Evolutionary conservation across 805 yeast genomes (phyloP).

Genomic region (Ogataea methanolica): DNA sequence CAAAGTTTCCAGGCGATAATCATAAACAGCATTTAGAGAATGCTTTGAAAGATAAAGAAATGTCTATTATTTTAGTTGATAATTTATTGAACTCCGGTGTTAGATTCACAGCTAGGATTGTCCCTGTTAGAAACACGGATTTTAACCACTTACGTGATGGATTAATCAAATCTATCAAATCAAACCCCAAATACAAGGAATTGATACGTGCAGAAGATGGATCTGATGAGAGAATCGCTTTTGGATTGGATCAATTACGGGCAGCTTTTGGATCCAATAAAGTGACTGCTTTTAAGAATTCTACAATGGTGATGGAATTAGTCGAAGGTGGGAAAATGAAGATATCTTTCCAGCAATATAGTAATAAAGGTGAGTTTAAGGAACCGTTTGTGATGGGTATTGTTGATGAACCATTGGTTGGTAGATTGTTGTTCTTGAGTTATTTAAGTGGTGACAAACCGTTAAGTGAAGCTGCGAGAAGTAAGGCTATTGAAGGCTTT

Average conservation of each 20-base stretch:
- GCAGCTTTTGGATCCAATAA: conserved; percentile 51
- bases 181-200: conserved; percentile 55
- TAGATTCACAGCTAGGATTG: conserved; percentile 66
- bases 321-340: conserved; percentile 42
- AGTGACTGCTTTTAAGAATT: conserved; percentile 73
- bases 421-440: conserved; percentile 66
- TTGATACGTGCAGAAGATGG: conserved; percentile 38
- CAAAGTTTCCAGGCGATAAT: conserved; percentile 10
- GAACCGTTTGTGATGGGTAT: conserved; percentile 44
- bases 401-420: conserved; percentile 56
- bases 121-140: conserved; percentile 88
- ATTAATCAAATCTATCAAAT: conserved; percentile 70
- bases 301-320: conserved; percentile 57
- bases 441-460: conserved; percentile 71
- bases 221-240: conserved; percentile 25
- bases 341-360: conserved; percentile 38
- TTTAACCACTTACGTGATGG: conserved; percentile 89
- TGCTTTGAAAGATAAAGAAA: conserved; percentile 47
- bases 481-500: conserved; percentile 18
- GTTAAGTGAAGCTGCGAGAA: conserved; percentile 39
- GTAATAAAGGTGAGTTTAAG: conserved; percentile 29
- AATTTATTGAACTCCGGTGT: conserved; percentile 56
- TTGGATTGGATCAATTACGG: conserved; percentile 65
- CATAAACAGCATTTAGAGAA: conserved; percentile 36
- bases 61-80: conserved; percentile 50